Evolutionary conservation across 75 land plant species (phyloP).

Genomic region (Larix kaempferi): DNA sequence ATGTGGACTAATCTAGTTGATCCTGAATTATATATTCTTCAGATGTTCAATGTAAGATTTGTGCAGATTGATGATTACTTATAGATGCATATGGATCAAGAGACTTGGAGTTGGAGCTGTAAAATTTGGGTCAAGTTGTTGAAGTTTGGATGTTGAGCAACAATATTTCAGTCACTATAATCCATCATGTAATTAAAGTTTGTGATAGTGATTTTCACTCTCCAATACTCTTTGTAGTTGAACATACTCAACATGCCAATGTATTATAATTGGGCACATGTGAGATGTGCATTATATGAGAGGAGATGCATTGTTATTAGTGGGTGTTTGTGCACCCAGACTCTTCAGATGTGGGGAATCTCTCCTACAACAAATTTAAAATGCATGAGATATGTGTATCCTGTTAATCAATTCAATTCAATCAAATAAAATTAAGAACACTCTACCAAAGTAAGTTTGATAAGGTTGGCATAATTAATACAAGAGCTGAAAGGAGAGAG

Average conservation of each 20-base stretch:
- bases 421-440: no score
- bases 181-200: slow-evolving; percentile 60
- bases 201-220: slow-evolving; percentile 58
- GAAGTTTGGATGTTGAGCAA: slow-evolving; percentile 29
- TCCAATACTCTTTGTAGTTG: slow-evolving; percentile 75
- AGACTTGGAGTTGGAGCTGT: slow-evolving; percentile 69
- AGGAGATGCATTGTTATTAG: slow-evolving; percentile 15
- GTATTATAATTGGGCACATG: slow-evolving; percentile 72
- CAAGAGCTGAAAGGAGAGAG: slow-evolving; percentile 21
- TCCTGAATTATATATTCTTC: no score
- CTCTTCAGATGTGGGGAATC: neutral
- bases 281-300: slow-evolving; percentile 57
- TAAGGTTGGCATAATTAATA: slow-evolving; percentile 17
- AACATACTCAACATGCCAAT: slow-evolving; percentile 72
- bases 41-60: no score
- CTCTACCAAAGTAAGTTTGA: no score
- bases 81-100: no score
- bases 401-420: no score
- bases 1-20: no score
- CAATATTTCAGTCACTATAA: slow-evolving; percentile 66
- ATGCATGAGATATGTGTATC: no score
- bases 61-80: no score
- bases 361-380: slow-evolving; percentile 8
- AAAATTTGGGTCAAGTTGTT: slow-evolving; percentile 22
- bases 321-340: slow-evolving; percentile 9